Percentiles rank a stretch among this genome's conserved stretches.
Evolutionary conservation across 257 asterid genomes (phyloP).

Genomic region (Solanum acaule): DNA sequence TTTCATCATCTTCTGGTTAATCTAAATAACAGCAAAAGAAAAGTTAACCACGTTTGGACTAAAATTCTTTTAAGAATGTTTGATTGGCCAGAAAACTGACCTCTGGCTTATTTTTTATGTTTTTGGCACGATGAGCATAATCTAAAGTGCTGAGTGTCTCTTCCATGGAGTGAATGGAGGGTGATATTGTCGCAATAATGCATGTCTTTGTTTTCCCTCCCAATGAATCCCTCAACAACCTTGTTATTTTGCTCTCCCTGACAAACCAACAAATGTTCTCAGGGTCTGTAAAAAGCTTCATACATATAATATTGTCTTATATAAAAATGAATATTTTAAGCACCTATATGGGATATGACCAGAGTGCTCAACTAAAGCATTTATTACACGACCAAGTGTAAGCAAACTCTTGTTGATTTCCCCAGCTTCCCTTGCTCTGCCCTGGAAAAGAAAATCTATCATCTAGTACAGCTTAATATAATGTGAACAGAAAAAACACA

Average conservation of each 20-base stretch:
- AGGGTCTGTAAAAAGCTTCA: background rate
- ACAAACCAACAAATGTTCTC: background rate
- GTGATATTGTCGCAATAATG: slow-evolving; percentile 88
- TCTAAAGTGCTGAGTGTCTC: slow-evolving; percentile 97
- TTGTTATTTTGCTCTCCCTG: slow-evolving; percentile 98
- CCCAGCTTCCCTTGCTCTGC: slow-evolving; percentile 99
- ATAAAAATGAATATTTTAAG: background rate
- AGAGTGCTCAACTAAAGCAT: slow-evolving; percentile 96
- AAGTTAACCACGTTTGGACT: background rate
- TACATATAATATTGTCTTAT: background rate
- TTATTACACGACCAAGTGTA: slow-evolving; percentile 94
- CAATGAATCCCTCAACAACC: slow-evolving; percentile 89
- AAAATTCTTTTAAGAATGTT: background rate
- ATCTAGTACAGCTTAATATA: background rate
- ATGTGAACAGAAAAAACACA: background rate
- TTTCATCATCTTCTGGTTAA: slow-evolving; percentile 82
- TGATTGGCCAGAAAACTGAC: slow-evolving; percentile 23
- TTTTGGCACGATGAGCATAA: slow-evolving; percentile 98
- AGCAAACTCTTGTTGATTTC: slow-evolving; percentile 98
- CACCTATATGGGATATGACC: slow-evolving; percentile 97
- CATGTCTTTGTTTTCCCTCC: slow-evolving; percentile 99
- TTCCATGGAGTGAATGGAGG: slow-evolving; percentile 83
- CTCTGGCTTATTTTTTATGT: slow-evolving; percentile 99
- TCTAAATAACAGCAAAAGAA: slow-evolving; percentile 28
- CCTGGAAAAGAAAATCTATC: slow-evolving; percentile 40